Conservation (phyloP, 2,329 filamentous ascomycete genomes). For the Colletotrichum tofieldiae region DNA sequence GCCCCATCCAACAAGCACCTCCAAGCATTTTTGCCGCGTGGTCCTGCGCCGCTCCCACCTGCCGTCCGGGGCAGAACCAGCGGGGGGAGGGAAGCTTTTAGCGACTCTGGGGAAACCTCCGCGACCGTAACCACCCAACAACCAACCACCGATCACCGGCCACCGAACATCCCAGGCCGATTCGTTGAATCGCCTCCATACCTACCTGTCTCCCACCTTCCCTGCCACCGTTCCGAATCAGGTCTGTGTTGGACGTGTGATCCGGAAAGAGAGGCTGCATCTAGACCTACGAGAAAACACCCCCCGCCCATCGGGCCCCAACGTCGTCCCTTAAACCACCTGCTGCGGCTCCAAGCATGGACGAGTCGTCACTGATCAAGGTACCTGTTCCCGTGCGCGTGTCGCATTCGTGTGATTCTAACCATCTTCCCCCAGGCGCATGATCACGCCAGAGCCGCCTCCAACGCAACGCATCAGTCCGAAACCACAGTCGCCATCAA, state of each 20-base stretch:
- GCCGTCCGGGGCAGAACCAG: conserved; percentile 13
- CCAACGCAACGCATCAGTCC: conserved; percentile 79
- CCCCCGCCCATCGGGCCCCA: not conserved
- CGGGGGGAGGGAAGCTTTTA: conserved; percentile 36
- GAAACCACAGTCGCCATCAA: conserved; percentile 87
- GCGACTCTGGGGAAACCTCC: conserved; percentile 40
- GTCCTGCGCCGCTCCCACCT: not conserved
- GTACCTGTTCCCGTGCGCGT: conserved; percentile 58
- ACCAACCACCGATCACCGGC: conserved; percentile 18
- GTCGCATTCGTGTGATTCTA: conserved; percentile 9
- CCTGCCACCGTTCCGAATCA: conserved; percentile 20
- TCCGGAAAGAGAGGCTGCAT: not conserved
- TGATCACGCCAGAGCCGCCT: conserved; percentile 89
- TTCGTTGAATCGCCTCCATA: conserved; percentile 15
- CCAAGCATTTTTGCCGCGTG: conserved; percentile 5
- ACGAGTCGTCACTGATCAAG: conserved; percentile 77
- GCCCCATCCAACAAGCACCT: conserved; percentile 1
- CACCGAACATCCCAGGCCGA: conserved; percentile 21
- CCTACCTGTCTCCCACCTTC: conserved; percentile 4
- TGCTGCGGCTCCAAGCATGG: conserved; percentile 66
- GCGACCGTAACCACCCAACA: conserved; percentile 17
- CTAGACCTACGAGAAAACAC: not conserved
- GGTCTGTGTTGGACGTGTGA: conserved; percentile 12
- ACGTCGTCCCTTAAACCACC: conserved; percentile 11
- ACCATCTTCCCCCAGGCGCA: conserved; percentile 74